Percentiles rank a stretch among this genome's conserved stretches.
phyloP scores from a whole-genome alignment of 805 yeast species.

The Torulaspora gathmanii region DNA sequence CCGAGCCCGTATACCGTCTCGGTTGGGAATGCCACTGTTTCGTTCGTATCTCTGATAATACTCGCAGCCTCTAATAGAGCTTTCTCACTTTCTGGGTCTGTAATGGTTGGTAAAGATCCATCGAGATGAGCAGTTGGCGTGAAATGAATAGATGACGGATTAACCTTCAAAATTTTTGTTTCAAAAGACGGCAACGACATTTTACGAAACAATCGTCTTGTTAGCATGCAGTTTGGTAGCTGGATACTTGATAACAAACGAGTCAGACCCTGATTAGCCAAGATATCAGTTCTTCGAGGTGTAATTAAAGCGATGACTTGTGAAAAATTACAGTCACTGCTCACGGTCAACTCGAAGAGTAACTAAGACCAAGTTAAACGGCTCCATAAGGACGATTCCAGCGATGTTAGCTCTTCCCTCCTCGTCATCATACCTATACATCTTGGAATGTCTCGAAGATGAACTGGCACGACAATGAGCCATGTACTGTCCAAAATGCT shows the following conservation, averaged over 20 bases:
- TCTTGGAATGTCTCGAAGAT: no score
- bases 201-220: conserved; percentile 5
- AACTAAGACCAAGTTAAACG: neutral
- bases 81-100: conserved; percentile 48
- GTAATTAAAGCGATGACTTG: conserved; percentile 9
- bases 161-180: conserved; percentile 51
- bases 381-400: neutral
- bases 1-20: conserved; percentile 97
- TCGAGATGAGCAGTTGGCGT: conserved; percentile 33
- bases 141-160: conserved; percentile 49
- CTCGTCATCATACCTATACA: no score
- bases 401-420: no score
- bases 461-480: no score
- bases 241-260: neutral
- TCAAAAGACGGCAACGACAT: conserved; percentile 18
- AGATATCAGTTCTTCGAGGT: neutral
- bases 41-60: conserved; percentile 44
- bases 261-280: neutral
- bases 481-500: no score
- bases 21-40: conserved; percentile 89
- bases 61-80: conserved; percentile 57
- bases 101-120: conserved; percentile 42
- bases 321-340: conserved; percentile 14
- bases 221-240: conserved; percentile 4
- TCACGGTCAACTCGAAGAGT: conserved; percentile 1